Base-by-base conservation (phyloP, 257 asterid species). In the Jasminum sambac region DNA sequence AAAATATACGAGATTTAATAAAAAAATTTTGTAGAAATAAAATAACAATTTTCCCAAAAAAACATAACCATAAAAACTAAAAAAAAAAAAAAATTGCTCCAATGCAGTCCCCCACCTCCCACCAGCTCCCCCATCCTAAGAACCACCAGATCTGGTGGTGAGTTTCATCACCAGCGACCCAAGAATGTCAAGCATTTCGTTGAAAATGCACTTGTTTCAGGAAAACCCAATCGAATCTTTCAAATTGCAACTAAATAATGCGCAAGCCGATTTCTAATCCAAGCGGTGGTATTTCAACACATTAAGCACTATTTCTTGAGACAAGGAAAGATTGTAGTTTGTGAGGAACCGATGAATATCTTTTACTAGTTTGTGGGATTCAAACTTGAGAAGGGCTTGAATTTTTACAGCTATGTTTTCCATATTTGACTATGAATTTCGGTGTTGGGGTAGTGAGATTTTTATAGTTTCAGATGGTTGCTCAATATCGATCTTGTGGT, bases 201-300 rank as follows among this genome's bases (percentile, higher is more conserved):
- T 88, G 85, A 80, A 82, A 70, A 86, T 71, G 21, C 73, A 72
- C 23, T 83, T 64, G 0, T 50, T 74, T 0, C 82, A 84, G 16
- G 76, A 68, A 65, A 67, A 70, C 24, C 78, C 83, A 17, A 26
- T 19, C 63, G 79, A 42, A 40, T 48, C 44, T 26, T 41, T 26
- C 58, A 34, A 63, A 9, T 64, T 72, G 43, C 66, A n/a, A 38
- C 52, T 69, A 81, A 92, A 92, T 87, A 88, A 85, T 1, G 81
- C 57, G 69, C 67, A 75, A 10, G 98, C 96, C 23, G 96, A 81
- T 78, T 83, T 87, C 95, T 95, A 90, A 72, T 90, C 90, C 23
- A 85, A 86, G 52, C 89, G 85, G 83, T 87, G 90, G 9, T 96
- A 87, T 83, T 70, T 81, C 72, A 92, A 87, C 52, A 90, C 95